phyloP scores from a whole-genome alignment of 169 alveolate genomes.

The Ichthyophthirius multifiliis region DNA sequence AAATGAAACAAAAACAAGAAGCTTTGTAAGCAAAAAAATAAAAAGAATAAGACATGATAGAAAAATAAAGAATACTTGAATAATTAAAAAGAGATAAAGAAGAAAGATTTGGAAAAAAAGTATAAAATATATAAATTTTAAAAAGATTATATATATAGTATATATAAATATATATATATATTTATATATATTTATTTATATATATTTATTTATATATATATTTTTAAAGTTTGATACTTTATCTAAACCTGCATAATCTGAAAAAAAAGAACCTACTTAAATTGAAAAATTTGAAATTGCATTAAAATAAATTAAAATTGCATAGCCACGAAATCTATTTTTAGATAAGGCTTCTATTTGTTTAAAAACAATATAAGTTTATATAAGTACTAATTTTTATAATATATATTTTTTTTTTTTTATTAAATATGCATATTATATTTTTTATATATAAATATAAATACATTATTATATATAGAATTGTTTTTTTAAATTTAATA shows the following conservation, averaged over 20 bases:
- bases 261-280: conserved; percentile 13
- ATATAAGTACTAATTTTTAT: not conserved
- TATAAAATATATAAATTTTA: not conserved
- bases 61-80: conserved; percentile 47
- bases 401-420: not conserved
- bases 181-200: not conserved
- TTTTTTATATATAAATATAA: not conserved
- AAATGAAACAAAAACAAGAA: conserved; percentile 25
- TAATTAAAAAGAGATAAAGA: conserved; percentile 42
- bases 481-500: not conserved
- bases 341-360: conserved; percentile 5
- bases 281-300: conserved; percentile 26
- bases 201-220: not conserved
- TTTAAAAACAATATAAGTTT: conserved; percentile 6
- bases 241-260: not conserved
- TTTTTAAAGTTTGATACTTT: not conserved
- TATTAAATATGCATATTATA: not conserved
- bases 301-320: not conserved
- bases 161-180: not conserved
- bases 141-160: not conserved
- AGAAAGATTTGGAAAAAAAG: conserved; percentile 57
- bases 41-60: conserved; percentile 40
- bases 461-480: not conserved
- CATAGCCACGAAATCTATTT: conserved; percentile 4
- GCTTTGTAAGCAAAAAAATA: conserved; percentile 32